A percentile compares a stretch with the other conserved stretches of the same genome.
Conservation (phyloP, 495 filamentous ascomycete species). For the Neurospora sp. region DNA sequence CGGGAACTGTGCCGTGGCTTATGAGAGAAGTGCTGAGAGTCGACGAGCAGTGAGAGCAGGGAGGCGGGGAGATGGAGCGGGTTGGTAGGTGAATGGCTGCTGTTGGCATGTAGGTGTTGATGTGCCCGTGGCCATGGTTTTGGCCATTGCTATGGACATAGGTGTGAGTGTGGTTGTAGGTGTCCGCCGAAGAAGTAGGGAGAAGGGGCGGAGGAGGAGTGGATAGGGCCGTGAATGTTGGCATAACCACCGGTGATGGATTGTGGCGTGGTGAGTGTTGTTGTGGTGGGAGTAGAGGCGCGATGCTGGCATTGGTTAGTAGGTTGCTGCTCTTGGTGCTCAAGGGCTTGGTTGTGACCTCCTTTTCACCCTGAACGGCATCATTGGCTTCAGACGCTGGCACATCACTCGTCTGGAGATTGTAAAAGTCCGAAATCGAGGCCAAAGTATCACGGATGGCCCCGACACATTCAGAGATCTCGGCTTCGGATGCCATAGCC, state of each 20-base stretch:
- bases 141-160: background rate
- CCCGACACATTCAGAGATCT: slow-evolving; percentile 28
- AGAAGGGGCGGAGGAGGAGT: background rate
- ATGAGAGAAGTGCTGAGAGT: background rate
- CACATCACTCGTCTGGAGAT: slow-evolving; percentile 14
- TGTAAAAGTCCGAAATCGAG: slow-evolving; percentile 25
- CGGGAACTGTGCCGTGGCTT: background rate
- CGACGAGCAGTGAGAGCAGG: background rate
- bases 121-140: background rate
- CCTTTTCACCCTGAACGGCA: background rate
- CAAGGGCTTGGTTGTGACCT: background rate
- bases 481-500: slow-evolving; percentile 27
- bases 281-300: background rate
- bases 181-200: background rate
- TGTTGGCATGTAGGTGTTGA: background rate
- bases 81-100: background rate
- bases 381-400: background rate
- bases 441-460: slow-evolving; percentile 32
- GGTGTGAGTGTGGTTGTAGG: background rate
- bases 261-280: background rate
- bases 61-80: background rate
- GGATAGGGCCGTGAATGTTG: background rate
- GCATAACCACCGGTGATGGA: background rate
- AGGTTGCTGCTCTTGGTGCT: background rate
- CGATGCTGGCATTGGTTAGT: background rate